These are phyloP conservation scores for Puya raimondii DNA, from an alignment of 176 grass and related monocot genomes.

Conservation along the genomic window DNA sequence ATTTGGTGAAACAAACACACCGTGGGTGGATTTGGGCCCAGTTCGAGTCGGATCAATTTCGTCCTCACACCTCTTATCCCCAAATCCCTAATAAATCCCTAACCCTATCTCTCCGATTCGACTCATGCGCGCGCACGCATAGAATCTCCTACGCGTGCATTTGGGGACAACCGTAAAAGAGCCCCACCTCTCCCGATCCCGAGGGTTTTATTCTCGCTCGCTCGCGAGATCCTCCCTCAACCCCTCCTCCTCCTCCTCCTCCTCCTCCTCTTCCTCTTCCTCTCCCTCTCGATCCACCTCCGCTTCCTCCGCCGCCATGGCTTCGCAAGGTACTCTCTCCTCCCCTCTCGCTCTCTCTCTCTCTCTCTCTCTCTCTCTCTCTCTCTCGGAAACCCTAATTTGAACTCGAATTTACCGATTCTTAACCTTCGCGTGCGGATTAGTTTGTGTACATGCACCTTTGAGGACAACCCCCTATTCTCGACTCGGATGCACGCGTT, in stretches of 20 bases:
- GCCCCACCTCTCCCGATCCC: no score
- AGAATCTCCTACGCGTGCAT: no score
- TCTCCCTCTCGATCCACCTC: background rate
- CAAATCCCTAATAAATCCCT: conserved; percentile 11
- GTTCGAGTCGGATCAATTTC: conserved; percentile 12
- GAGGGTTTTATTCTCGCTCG: no score
- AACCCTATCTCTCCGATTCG: background rate
- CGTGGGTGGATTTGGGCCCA: background rate
- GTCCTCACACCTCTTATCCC: conserved; percentile 28
- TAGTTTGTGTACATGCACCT: no score
- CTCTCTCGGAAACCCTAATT: background rate
- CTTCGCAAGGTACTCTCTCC: conserved; percentile 19
- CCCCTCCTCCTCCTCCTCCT: background rate
- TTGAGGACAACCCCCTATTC: no score
- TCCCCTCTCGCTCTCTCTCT: background rate
- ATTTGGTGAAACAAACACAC: no score
- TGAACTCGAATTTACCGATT: no score
- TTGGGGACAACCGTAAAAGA: no score
- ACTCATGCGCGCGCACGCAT: no score
- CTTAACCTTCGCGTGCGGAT: no score
- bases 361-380: background rate
- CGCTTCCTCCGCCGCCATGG: conserved; percentile 12
- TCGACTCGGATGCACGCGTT: no score
- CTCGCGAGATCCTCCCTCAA: no score
- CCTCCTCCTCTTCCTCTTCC: background rate